Evolutionary conservation across 345 rosid genomes (phyloP).

Genomic region (Pelargonium nanum): DNA sequence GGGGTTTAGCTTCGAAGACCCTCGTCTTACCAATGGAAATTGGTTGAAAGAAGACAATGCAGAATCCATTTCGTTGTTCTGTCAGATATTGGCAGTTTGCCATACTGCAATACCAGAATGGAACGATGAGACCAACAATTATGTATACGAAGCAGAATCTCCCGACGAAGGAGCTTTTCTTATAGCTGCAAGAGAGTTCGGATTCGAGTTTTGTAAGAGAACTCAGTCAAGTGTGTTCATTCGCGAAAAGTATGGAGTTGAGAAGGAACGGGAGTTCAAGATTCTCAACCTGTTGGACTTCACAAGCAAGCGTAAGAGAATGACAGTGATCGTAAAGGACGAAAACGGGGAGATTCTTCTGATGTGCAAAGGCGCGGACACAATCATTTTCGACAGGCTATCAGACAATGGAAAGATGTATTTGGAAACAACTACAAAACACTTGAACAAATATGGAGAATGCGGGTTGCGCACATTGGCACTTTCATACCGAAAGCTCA

Average conservation of each 20-base stretch:
- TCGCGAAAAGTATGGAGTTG: not conserved
- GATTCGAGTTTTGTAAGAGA: not conserved
- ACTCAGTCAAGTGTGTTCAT: conserved; percentile 6
- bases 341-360: not conserved
- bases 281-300: not conserved
- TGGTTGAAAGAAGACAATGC: conserved; percentile 1
- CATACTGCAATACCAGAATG: conserved; percentile 1
- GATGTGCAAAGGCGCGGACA: not conserved
- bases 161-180: conserved; percentile 2
- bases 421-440: conserved; percentile 5
- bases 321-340: not conserved
- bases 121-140: not conserved
- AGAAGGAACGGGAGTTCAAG: not conserved
- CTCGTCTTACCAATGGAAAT: not conserved
- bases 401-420: conserved; percentile 3
- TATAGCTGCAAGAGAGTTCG: conserved; percentile 4
- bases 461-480: conserved; percentile 12
- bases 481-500: conserved; percentile 7
- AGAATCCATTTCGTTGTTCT: not conserved
- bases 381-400: conserved; percentile 8
- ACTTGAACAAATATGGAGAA: conserved; percentile 5
- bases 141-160: conserved; percentile 1
- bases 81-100: not conserved
- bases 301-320: not conserved
- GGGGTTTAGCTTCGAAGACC: conserved; percentile 4